Percentiles rank a stretch among this genome's conserved stretches.
These are phyloP conservation scores for Penicillium psychrofluorescens DNA, from an alignment of 495 filamentous ascomycete genomes.

Conservation along the genomic window DNA sequence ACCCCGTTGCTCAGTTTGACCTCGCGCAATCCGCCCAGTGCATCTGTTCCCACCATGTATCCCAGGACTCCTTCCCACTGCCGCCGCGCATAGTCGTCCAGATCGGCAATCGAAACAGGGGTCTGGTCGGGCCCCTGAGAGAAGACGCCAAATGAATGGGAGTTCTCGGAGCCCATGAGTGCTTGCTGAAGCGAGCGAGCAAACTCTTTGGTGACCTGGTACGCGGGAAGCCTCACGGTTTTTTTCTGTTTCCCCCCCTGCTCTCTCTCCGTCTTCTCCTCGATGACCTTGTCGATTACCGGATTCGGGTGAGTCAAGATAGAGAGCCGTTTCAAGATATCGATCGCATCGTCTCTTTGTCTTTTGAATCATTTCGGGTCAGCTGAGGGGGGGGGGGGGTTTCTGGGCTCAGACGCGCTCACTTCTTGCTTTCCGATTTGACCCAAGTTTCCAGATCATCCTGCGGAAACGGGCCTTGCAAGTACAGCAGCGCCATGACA, in stretches of 20 bases:
- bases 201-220: slow-evolving; percentile 69
- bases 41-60: slow-evolving; percentile 78
- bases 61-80: slow-evolving; percentile 96
- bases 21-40: slow-evolving; percentile 39
- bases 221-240: slow-evolving; percentile 33
- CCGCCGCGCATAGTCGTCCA: slow-evolving; percentile 79
- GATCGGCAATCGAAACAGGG: slow-evolving; percentile 53
- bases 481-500: slow-evolving; percentile 89
- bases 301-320: slow-evolving; percentile 42
- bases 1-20: slow-evolving; percentile 68
- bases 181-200: slow-evolving; percentile 68
- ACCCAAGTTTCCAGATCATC: slow-evolving; percentile 81
- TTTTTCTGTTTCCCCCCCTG: too few relatives aligned
- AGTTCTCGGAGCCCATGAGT: slow-evolving; percentile 75
- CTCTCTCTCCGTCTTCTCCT: too few relatives aligned
- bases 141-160: slow-evolving; percentile 85
- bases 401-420: slow-evolving; percentile 12
- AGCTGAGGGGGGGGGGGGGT: too few relatives aligned
- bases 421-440: slow-evolving; percentile 62
- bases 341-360: slow-evolving; percentile 74
- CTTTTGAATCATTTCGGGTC: slow-evolving; percentile 23
- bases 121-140: slow-evolving; percentile 51
- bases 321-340: slow-evolving; percentile 72
- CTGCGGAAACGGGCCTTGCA: slow-evolving; percentile 65
- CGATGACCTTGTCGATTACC: too few relatives aligned